These are phyloP conservation scores for Coniferiporia sulphurascens DNA, from an alignment of 1,284 basidiomycete species.

Conservation along the genomic window DNA sequence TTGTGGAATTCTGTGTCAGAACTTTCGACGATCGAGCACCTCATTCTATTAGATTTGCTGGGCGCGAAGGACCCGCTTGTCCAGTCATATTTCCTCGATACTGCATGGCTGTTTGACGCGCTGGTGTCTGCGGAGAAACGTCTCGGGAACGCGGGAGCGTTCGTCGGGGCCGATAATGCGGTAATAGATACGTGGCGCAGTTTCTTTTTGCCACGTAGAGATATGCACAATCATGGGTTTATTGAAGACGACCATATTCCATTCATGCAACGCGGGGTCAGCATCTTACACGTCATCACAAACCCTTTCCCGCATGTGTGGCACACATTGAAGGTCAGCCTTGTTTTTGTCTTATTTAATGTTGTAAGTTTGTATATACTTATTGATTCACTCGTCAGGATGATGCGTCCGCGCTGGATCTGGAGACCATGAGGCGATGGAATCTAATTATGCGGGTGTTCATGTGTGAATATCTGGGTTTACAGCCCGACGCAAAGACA, in stretches of 20 bases:
- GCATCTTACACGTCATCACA: slow-evolving; percentile 86
- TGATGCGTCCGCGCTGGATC: slow-evolving; percentile 81
- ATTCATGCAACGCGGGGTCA: slow-evolving; percentile 82
- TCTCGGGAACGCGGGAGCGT: slow-evolving; percentile 56
- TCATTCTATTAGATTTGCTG: slow-evolving; percentile 87
- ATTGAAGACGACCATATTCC: slow-evolving; percentile 96
- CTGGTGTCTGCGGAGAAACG: slow-evolving; percentile 65
- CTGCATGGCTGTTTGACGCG: slow-evolving; percentile 85
- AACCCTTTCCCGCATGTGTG: slow-evolving; percentile 89
- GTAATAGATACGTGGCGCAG: slow-evolving; percentile 45
- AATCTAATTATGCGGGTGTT: slow-evolving; percentile 85
- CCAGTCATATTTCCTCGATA: slow-evolving; percentile 79
- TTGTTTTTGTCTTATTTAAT: neutral
- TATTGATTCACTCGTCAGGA: slow-evolving; percentile 49
- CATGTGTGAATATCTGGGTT: slow-evolving; percentile 83
- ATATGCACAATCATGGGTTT: slow-evolving; percentile 46
- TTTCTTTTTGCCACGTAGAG: slow-evolving; percentile 55
- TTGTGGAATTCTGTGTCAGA: slow-evolving; percentile 53
- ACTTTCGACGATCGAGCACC: slow-evolving; percentile 79
- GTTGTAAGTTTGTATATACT: neutral
- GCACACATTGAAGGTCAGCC: slow-evolving; percentile 73
- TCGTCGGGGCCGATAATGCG: slow-evolving; percentile 39
- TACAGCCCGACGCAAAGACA: slow-evolving; percentile 41
- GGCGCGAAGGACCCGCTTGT: slow-evolving; percentile 72
- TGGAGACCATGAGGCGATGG: slow-evolving; percentile 87